Conservation (phyloP, 148 eudicot species). For the Limonium bicolor region DNA sequence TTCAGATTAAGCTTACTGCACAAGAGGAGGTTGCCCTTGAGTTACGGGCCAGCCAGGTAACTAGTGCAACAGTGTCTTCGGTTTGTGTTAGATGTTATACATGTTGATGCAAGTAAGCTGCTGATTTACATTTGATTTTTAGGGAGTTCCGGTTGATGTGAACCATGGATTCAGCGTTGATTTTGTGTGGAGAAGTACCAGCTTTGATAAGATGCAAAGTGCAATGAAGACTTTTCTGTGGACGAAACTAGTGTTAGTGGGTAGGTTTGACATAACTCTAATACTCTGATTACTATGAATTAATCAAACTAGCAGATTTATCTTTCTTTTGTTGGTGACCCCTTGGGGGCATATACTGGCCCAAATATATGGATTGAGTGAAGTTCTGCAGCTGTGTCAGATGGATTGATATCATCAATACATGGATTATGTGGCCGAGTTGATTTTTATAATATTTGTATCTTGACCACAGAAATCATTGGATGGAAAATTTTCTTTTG, state of each 20-base stretch:
- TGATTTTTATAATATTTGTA: no score
- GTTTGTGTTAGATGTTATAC: not conserved
- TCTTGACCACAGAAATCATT: no score
- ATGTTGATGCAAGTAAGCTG: not conserved
- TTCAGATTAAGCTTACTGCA: constrained; percentile 90
- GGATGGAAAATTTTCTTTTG: no score
- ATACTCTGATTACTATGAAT: no score
- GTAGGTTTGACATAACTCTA: constrained; percentile 31
- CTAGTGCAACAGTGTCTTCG: not conserved
- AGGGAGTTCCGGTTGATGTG: constrained; percentile 95
- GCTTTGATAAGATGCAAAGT: constrained; percentile 98
- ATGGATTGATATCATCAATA: no score
- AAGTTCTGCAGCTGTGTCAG: no score
- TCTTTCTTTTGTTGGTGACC: no score
- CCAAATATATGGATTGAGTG: no score
- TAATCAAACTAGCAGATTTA: no score
- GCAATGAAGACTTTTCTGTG: constrained; percentile 97
- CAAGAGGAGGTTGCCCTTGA: constrained; percentile 99
- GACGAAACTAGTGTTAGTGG: constrained; percentile 99
- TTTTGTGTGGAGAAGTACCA: constrained; percentile 99
- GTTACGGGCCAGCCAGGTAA: constrained; percentile 93
- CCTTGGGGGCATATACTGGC: no score
- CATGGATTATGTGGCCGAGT: no score
- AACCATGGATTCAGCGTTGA: constrained; percentile 96
- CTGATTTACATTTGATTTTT: constrained; percentile 7